Conservation (phyloP, 148 eudicot species). For the Rheum nobile region DNA sequence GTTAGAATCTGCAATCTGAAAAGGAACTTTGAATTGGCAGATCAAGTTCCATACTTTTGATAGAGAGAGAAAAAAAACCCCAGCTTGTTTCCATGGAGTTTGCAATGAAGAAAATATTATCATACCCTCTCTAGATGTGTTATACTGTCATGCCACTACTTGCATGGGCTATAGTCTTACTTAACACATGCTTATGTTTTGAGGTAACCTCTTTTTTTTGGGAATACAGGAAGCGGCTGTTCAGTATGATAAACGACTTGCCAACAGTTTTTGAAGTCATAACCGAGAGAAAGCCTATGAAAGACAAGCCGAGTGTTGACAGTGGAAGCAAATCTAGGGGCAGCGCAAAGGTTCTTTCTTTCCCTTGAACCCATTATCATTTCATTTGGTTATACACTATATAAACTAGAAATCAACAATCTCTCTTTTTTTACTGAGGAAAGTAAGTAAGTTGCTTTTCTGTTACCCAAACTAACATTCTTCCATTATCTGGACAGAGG, state of each 20-base stretch:
- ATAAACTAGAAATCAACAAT: background rate
- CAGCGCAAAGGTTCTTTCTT: constrained; percentile 44
- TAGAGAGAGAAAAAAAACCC: background rate
- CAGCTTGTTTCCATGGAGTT: background rate
- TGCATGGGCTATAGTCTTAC: background rate
- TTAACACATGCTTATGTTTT: background rate
- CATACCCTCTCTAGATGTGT: background rate
- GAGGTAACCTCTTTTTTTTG: background rate
- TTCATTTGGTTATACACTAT: background rate
- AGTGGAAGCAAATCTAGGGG: constrained; percentile 79
- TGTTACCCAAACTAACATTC: background rate
- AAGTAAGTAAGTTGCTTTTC: background rate
- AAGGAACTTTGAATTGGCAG: background rate
- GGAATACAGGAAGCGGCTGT: constrained; percentile 64
- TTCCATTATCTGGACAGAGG: constrained; percentile 38
- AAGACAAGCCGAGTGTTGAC: constrained; percentile 82
- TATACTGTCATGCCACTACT: background rate
- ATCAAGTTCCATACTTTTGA: background rate
- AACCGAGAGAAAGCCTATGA: constrained; percentile 58
- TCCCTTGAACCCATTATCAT: background rate
- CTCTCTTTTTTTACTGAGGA: background rate
- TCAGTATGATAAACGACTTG: constrained; percentile 74
- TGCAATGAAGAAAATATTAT: background rate
- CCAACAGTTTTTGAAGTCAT: constrained; percentile 81
- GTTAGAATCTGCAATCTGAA: background rate